phyloP scores from a whole-genome alignment of 2,329 filamentous ascomycete genomes.

The Phyllachora maydis region DNA sequence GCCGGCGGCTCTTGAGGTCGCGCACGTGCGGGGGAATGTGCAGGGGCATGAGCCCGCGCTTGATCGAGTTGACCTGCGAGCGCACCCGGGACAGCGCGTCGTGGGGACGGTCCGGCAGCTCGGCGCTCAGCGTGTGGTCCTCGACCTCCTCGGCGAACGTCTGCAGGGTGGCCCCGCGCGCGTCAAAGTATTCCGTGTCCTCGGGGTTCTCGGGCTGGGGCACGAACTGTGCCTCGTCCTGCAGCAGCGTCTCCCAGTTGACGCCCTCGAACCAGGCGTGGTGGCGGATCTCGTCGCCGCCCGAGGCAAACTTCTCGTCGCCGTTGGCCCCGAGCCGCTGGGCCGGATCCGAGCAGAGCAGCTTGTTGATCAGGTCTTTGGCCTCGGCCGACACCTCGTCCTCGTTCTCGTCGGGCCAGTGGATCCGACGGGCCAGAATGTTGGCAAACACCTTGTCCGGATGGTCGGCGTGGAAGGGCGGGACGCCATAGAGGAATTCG shows the following conservation, averaged over 20 bases:
- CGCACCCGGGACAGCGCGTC: slow-evolving; percentile 83
- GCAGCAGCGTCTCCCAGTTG: slow-evolving; percentile 78
- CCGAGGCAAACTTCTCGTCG: slow-evolving; percentile 61
- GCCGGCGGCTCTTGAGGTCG: slow-evolving; percentile 65
- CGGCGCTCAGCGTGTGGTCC: slow-evolving; percentile 65
- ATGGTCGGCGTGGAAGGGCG: slow-evolving; percentile 78
- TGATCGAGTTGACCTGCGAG: slow-evolving; percentile 70
- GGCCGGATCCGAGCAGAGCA: slow-evolving; percentile 69
- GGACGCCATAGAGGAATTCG: slow-evolving; percentile 83
- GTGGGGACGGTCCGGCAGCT: slow-evolving; percentile 78
- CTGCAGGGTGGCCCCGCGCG: slow-evolving; percentile 75
- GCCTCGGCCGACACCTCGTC: slow-evolving; percentile 69
- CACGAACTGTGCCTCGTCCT: slow-evolving; percentile 91
- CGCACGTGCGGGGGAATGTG: slow-evolving; percentile 94
- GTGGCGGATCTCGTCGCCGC: slow-evolving; percentile 75
- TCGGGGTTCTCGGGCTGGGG: slow-evolving; percentile 84
- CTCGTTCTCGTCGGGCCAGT: slow-evolving; percentile 75
- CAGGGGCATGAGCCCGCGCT: slow-evolving; percentile 81
- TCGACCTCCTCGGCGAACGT: slow-evolving; percentile 90
- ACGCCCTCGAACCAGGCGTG: slow-evolving; percentile 79
- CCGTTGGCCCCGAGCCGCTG: slow-evolving; percentile 71
- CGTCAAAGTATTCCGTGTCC: slow-evolving; percentile 94
- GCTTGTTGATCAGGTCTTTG: slow-evolving; percentile 81
- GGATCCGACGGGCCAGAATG: slow-evolving; percentile 72
- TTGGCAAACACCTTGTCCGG: slow-evolving; percentile 95